phyloP scores from a whole-genome alignment of 805 yeast species.

The Wickerhamomyces queroliae region DNA sequence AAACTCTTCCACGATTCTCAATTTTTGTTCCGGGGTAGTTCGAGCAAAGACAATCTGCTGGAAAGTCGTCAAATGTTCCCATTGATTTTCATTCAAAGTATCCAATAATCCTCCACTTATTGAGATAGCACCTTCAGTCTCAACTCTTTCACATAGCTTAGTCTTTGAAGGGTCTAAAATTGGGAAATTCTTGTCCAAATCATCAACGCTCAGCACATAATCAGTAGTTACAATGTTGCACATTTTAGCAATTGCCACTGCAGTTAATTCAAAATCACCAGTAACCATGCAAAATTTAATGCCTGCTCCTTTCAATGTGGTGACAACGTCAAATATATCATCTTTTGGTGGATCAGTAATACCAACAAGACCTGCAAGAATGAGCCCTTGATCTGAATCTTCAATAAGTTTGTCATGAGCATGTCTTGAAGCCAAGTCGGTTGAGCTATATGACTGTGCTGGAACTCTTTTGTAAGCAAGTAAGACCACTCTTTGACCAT shows the following conservation, averaged over 20 bases:
- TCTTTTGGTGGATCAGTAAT: slow-evolving; percentile 39
- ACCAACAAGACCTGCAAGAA: slow-evolving; percentile 34
- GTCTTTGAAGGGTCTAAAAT: slow-evolving; percentile 3
- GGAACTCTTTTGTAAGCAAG: slow-evolving; percentile 27
- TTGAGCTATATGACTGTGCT: slow-evolving; percentile 3
- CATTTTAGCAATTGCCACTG: slow-evolving; percentile 41
- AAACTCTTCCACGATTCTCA: slow-evolving; percentile 40
- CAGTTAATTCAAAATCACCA: slow-evolving; percentile 52
- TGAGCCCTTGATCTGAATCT: slow-evolving; percentile 13
- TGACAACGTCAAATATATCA: slow-evolving; percentile 27
- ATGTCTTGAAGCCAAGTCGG: slow-evolving; percentile 7
- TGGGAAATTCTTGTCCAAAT: slow-evolving; percentile 13
- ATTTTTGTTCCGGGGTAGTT: slow-evolving; percentile 44
- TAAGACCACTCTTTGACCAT: slow-evolving; percentile 36
- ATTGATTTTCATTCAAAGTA: slow-evolving; percentile 30
- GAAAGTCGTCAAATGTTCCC: slow-evolving; percentile 34
- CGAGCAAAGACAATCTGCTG: slow-evolving; percentile 33
- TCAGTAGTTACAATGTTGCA: slow-evolving; percentile 28
- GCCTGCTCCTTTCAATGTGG: slow-evolving; percentile 31
- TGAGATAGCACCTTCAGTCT: slow-evolving; percentile 24
- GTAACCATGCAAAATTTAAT: slow-evolving; percentile 38
- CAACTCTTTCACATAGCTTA: slow-evolving; percentile 8
- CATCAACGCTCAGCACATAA: slow-evolving; percentile 13
- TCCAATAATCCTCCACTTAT: slow-evolving; percentile 29
- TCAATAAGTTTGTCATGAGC: slow-evolving; percentile 11